Conservation (phyloP, 2,329 filamentous ascomycete species). For the Aspergillus proliferans region DNA sequence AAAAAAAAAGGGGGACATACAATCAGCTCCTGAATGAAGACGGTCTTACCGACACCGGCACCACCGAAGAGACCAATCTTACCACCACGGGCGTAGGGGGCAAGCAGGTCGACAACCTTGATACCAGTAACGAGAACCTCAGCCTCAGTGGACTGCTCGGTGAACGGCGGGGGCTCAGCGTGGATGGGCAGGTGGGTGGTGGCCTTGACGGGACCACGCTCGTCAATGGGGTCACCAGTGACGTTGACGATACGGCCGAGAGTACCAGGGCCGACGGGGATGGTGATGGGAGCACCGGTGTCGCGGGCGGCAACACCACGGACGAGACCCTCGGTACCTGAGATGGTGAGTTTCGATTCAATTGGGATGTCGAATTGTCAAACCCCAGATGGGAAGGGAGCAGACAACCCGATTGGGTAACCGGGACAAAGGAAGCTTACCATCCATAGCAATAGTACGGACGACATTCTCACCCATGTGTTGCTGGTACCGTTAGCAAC, state of each 20-base stretch:
- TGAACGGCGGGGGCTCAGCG: slow-evolving; percentile 85
- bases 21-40: slow-evolving; percentile 99
- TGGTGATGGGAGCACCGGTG: slow-evolving; percentile 91
- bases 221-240: slow-evolving; percentile 99
- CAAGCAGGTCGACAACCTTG: slow-evolving; percentile 99
- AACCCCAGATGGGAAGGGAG: background rate
- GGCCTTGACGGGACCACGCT: slow-evolving; percentile 96
- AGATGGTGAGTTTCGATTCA: slow-evolving; percentile 14
- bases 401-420: slow-evolving; percentile 1
- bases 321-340: slow-evolving; percentile 98
- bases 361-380: background rate
- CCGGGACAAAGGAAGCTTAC: slow-evolving; percentile 49
- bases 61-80: slow-evolving; percentile 99
- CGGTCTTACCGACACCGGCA: slow-evolving; percentile 99
- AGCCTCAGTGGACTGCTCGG: slow-evolving; percentile 90
- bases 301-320: slow-evolving; percentile 80
- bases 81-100: slow-evolving; percentile 99
- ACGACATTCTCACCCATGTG: slow-evolving; percentile 99
- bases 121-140: slow-evolving; percentile 99
- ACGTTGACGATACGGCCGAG: slow-evolving; percentile 99
- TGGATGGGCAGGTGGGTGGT: slow-evolving; percentile 86
- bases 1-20: slow-evolving; percentile 39
- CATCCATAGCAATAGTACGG: slow-evolving; percentile 99
- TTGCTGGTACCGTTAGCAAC: slow-evolving; percentile 59
- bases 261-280: slow-evolving; percentile 87